Base-by-base conservation (phyloP, 805 yeast genomes). In the Kazachstania martiniae region DNA sequence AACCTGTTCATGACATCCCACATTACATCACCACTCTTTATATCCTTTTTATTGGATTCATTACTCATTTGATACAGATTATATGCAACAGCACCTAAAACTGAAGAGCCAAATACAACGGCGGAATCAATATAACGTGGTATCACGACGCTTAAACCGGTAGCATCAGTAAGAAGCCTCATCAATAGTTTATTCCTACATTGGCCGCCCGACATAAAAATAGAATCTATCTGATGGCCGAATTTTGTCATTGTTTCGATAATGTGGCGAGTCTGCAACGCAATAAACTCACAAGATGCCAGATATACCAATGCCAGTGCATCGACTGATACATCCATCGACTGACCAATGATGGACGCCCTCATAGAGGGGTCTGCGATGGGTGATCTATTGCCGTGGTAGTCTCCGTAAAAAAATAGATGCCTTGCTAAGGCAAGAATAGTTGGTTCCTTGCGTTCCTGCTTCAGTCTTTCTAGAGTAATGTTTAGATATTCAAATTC, bases 351-450 rank as follows among this genome's bases (percentile, higher is more conserved):
- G 38, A 91, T 78, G 3, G 87, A 72, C 8, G 96, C 96, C 36
- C 81, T 71, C 98, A 91, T 91, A 36, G 68, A 62, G 8, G 94
- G 86, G 51, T 91, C 96, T 9, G 97, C 96, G 45, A 91, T 77
- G n/a, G 98, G 98, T 2, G 95, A 83, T 56, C 98, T 68, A 62
- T 91, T 91, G 26, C 98, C 98, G 56, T 87, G 94, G 58, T 80
- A 77, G 59, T 91, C 98, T 40, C 97, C 98, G 58, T 91, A 91
- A 61, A 84, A 85, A 59, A 85, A 91, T 47, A 83, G 59, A 56
- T 87, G 82, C 51, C 74, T 82, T 17, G 91, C 93, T 44, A 91
- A 64, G 9, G 84, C 65, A 12, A 82, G 85, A 25, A 86, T 82
- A 0, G 94, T 74, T 35, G 91, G 68, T 22, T 71, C 70, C 16